Evolutionary conservation across 176 grass and related monocot genomes (phyloP).

Genomic region (Avena atlantica): DNA sequence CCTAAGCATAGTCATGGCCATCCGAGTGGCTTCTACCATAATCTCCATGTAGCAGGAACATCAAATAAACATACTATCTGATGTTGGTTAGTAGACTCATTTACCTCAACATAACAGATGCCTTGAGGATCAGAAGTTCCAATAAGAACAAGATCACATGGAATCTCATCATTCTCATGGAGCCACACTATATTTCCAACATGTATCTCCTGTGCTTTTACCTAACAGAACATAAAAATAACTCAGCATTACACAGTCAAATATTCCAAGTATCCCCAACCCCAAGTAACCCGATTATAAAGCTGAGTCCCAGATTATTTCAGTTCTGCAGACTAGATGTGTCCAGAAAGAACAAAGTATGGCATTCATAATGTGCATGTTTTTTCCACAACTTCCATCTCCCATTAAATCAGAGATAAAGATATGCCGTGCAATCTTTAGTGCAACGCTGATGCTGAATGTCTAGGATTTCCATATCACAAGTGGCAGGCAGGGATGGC

Average conservation of each 20-base stretch:
- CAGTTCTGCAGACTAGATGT: not conserved
- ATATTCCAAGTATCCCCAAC: constrained; percentile 31
- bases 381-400: not conserved
- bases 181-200: constrained; percentile 95
- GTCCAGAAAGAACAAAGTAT: constrained; percentile 29
- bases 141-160: constrained; percentile 90
- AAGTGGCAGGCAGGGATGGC: constrained; percentile 2
- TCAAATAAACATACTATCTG: constrained; percentile 22
- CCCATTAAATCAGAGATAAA: not conserved
- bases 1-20: not conserved
- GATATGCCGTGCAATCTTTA: not conserved
- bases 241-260: constrained; percentile 32
- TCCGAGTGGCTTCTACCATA: not conserved
- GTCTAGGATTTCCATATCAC: not conserved
- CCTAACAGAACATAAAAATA: constrained; percentile 47
- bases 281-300: not conserved
- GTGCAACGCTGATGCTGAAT: not conserved
- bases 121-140: constrained; percentile 91
- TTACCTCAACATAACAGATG: constrained; percentile 97
- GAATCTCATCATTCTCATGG: constrained; percentile 94
- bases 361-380: not conserved
- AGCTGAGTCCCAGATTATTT: not conserved
- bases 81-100: not conserved
- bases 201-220: constrained; percentile 86
- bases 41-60: constrained; percentile 8